phyloP scores from a whole-genome alignment of 2,329 filamentous ascomycete genomes.

The Colletotrichum sp. region DNA sequence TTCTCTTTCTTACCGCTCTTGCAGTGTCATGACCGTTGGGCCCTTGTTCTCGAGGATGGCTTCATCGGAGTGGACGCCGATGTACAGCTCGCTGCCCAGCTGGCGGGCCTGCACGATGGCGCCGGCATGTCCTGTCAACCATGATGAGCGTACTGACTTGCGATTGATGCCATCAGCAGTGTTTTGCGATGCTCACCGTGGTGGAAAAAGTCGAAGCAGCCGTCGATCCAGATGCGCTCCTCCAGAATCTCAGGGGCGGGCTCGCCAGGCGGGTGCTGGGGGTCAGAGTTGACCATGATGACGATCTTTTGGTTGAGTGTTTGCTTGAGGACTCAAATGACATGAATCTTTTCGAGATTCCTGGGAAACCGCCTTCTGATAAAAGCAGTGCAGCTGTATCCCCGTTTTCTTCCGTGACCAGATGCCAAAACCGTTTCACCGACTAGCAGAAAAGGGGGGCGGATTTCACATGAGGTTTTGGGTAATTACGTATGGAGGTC shows the following conservation, averaged over 20 bases:
- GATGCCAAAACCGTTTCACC: constrained; percentile 7
- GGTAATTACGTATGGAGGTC: neutral
- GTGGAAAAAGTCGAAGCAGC: constrained; percentile 99
- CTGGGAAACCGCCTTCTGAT: neutral
- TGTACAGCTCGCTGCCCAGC: constrained; percentile 85
- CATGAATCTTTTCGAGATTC: neutral
- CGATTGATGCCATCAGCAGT: neutral
- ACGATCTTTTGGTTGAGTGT: neutral
- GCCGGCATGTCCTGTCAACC: constrained; percentile 81
- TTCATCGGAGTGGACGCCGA: constrained; percentile 95
- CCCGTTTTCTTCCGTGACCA: neutral
- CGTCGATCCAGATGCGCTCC: constrained; percentile 94
- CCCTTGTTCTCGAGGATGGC: constrained; percentile 97
- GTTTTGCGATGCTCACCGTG: constrained; percentile 65
- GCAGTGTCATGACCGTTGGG: constrained; percentile 93
- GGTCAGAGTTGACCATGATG: constrained; percentile 26
- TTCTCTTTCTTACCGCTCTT: constrained; percentile 69
- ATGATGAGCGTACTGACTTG: neutral
- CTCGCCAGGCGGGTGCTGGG: constrained; percentile 43
- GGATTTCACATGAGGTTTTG: constrained; percentile 16
- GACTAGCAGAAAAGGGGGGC: neutral
- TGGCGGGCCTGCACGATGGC: constrained; percentile 96
- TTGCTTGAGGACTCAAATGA: neutral
- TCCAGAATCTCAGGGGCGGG: constrained; percentile 61
- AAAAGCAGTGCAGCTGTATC: neutral